Conservation (phyloP, 192 early-diverging fungal genomes). For the Coemansia sp. region DNA sequence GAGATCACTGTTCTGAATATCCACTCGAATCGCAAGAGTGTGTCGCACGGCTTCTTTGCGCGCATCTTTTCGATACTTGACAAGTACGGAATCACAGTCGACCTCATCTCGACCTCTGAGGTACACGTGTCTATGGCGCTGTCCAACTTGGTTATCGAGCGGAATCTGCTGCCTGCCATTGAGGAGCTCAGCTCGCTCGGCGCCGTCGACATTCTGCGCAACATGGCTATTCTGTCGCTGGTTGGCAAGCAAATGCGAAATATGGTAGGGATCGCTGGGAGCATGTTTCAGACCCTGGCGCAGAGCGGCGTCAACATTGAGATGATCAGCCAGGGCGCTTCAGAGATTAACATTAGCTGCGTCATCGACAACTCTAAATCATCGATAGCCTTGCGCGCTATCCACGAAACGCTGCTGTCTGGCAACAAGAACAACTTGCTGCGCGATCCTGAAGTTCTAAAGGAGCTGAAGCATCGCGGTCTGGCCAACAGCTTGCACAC, state of each 20-base stretch:
- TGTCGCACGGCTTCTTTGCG: slow-evolving; percentile 97
- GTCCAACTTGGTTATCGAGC: slow-evolving; percentile 61
- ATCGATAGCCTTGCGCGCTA: slow-evolving; percentile 77
- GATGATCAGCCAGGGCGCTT: slow-evolving; percentile 99
- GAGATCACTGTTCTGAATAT: slow-evolving; percentile 95
- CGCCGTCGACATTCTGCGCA: slow-evolving; percentile 78
- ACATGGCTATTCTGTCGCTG: slow-evolving; percentile 95
- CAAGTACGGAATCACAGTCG: slow-evolving; percentile 89
- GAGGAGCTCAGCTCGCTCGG: slow-evolving; percentile 79
- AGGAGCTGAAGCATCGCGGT: slow-evolving; percentile 40
- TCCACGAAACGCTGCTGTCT: slow-evolving; percentile 79
- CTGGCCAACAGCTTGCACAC: slow-evolving; percentile 32
- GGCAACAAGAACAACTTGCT: slow-evolving; percentile 45
- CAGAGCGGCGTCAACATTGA: slow-evolving; percentile 94
- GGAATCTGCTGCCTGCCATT: slow-evolving; percentile 80
- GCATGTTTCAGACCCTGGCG: slow-evolving; percentile 93
- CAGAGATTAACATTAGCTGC: slow-evolving; percentile 98
- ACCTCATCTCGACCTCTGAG: slow-evolving; percentile 92
- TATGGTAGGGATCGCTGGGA: slow-evolving; percentile 93
- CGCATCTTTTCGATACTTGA: slow-evolving; percentile 93
- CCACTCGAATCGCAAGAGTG: slow-evolving; percentile 95
- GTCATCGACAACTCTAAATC: slow-evolving; percentile 83
- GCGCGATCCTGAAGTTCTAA: slow-evolving; percentile 46
- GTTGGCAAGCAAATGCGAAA: slow-evolving; percentile 97
- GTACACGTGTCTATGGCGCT: slow-evolving; percentile 93